Evolutionary conservation across 306 rosid genomes (phyloP).

Genomic region (Trifolium fragiferum): DNA sequence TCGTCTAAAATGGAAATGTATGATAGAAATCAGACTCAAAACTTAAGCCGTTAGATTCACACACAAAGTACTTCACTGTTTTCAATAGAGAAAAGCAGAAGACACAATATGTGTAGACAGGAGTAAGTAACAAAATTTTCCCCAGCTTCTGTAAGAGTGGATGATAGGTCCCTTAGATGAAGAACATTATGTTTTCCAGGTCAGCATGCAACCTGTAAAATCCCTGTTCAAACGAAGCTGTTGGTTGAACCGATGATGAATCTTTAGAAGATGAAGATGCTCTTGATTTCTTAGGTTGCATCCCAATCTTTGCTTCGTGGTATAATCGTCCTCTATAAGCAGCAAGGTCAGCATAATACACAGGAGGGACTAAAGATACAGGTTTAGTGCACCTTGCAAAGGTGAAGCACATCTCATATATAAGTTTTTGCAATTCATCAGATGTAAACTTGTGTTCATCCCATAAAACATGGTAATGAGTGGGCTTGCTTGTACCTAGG

Average conservation of each 20-base stretch:
- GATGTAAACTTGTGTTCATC: constrained; percentile 80
- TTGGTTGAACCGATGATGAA: constrained; percentile 41
- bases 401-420: constrained; percentile 74
- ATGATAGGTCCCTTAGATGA: constrained; percentile 43
- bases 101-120: constrained; percentile 9
- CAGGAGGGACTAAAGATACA: constrained; percentile 78
- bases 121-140: constrained; percentile 15
- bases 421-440: constrained; percentile 71
- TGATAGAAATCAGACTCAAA: constrained; percentile 7
- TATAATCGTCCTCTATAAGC: constrained; percentile 83
- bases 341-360: constrained; percentile 84
- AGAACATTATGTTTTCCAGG: constrained; percentile 70
- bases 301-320: constrained; percentile 54
- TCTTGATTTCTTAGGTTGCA: constrained; percentile 44
- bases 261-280: constrained; percentile 40
- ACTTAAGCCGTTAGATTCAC: constrained; percentile 56
- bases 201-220: constrained; percentile 59
- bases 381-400: constrained; percentile 89
- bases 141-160: background rate
- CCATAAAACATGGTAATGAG: constrained; percentile 80
- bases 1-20: constrained; percentile 17
- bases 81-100: constrained; percentile 30
- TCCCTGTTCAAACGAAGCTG: constrained; percentile 44
- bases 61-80: constrained; percentile 50
- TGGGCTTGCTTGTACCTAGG: constrained; percentile 84